Percentiles rank a stretch among this genome's conserved stretches.
Evolutionary conservation across 2,329 filamentous ascomycete genomes (phyloP).

Genomic region (Ceratocystis ficicola): DNA sequence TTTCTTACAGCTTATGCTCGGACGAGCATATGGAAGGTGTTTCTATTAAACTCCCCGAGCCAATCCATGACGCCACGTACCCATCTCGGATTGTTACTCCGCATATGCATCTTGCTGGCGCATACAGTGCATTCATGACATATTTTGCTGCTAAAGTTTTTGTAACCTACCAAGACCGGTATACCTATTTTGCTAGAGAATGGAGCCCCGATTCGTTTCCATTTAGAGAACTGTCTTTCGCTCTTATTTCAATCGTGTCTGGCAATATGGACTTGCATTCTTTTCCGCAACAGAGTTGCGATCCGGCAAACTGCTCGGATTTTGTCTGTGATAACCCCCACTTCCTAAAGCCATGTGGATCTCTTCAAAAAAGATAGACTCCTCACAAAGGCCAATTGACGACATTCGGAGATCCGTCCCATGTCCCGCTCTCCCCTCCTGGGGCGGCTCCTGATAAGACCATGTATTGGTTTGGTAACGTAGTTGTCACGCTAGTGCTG

Average conservation of each 20-base stretch:
- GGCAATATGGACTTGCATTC: background rate
- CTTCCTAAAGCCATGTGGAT: background rate
- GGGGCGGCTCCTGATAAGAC: constrained; percentile 15
- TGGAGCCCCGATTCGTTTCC: constrained; percentile 24
- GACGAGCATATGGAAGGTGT: constrained; percentile 7
- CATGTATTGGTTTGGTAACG: constrained; percentile 22
- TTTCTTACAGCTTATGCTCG: constrained; percentile 17
- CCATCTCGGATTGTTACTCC: constrained; percentile 9
- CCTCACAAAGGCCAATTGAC: background rate
- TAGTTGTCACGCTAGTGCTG: constrained; percentile 22
- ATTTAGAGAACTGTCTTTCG: constrained; percentile 24
- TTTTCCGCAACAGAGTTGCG: background rate
- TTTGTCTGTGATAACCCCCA: background rate
- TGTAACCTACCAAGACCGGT: constrained; percentile 16
- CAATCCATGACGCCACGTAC: background rate
- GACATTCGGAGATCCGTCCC: background rate
- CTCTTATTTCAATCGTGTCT: constrained; percentile 22
- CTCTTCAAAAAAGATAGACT: background rate
- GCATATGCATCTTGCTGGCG: background rate
- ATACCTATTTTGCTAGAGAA: constrained; percentile 21
- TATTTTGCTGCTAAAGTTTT: constrained; percentile 2
- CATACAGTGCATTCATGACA: background rate
- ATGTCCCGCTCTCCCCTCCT: background rate
- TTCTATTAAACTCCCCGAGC: constrained; percentile 21
- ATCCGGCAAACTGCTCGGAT: background rate